Evolutionary conservation across 2,329 filamentous ascomycete species (phyloP).

Genomic region (Fusarium algeriense): DNA sequence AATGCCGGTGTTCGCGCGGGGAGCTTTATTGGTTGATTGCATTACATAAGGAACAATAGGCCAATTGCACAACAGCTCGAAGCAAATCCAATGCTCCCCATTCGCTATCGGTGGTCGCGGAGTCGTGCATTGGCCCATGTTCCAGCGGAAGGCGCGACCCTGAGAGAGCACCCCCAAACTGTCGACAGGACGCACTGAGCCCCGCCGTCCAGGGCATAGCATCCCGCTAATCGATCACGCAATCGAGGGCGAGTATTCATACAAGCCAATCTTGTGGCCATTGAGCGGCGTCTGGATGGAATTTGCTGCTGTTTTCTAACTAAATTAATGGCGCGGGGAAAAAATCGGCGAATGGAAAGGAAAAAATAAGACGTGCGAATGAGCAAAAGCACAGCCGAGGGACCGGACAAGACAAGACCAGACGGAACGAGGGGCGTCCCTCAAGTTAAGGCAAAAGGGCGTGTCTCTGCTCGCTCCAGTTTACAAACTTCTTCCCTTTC

Average conservation of each 20-base stretch:
- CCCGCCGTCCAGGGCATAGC: conserved; percentile 48
- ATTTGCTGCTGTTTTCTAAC: conserved; percentile 26
- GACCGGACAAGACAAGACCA: conserved; percentile 26
- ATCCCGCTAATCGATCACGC: conserved; percentile 51
- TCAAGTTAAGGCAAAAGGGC: conserved; percentile 29
- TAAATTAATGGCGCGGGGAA: conserved; percentile 45
- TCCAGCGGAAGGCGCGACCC: conserved; percentile 38
- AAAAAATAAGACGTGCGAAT: conserved; percentile 42
- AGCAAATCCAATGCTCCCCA: conserved; percentile 43
- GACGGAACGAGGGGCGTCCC: conserved; percentile 33
- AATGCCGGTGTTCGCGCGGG: conserved; percentile 32
- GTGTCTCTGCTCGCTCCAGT: conserved; percentile 36
- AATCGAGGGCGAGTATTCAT: conserved; percentile 49
- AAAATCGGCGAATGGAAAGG: conserved; percentile 44
- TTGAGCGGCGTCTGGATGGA: conserved; percentile 36
- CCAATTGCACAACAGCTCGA: conserved; percentile 31
- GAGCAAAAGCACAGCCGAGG: conserved; percentile 39
- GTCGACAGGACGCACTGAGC: conserved; percentile 34
- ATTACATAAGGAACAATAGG: background rate
- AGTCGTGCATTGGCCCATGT: conserved; percentile 34
- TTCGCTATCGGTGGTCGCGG: conserved; percentile 46
- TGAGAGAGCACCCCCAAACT: conserved; percentile 38
- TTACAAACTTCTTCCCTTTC: conserved; percentile 39
- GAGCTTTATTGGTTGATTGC: conserved; percentile 30
- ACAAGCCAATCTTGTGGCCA: conserved; percentile 42